Evolutionary conservation across 768 basidiomycete species (phyloP).

Genomic region (Lepiota venenata): DNA sequence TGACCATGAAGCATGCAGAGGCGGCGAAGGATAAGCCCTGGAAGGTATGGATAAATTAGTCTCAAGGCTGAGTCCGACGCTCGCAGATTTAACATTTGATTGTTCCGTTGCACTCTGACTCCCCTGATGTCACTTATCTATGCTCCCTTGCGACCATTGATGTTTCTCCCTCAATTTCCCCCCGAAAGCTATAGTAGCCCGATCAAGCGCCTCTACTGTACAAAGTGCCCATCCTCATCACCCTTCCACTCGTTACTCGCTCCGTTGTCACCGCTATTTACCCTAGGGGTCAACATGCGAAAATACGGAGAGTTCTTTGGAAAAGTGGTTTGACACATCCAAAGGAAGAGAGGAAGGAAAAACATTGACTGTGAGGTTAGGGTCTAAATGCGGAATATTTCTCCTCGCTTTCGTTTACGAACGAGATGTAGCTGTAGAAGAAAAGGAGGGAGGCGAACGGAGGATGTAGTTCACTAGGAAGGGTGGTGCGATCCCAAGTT

Average conservation of each 20-base stretch:
- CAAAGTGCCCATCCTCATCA: constrained; percentile 18
- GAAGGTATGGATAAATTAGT: no score
- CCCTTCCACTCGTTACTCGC: constrained; percentile 1
- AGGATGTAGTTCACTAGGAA: constrained; percentile 58
- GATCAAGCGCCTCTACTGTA: constrained; percentile 48
- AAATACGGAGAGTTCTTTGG: constrained; percentile 69
- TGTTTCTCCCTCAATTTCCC: constrained; percentile 56
- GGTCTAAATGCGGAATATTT: not conserved
- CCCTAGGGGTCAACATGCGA: constrained; percentile 41
- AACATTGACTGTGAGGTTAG: constrained; percentile 65
- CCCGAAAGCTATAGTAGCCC: constrained; percentile 65
- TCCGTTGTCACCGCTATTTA: constrained; percentile 2
- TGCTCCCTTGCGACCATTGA: constrained; percentile 52
- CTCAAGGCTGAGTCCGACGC: not conserved
- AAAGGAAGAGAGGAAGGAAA: constrained; percentile 80
- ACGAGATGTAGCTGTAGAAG: not conserved
- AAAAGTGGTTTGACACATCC: constrained; percentile 81
- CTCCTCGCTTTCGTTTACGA: not conserved
- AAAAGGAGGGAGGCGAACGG: not conserved
- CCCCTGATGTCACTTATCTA: constrained; percentile 39
- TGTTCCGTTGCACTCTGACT: constrained; percentile 11
- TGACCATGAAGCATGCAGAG: no score
- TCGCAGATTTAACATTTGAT: not conserved
- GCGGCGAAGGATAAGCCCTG: no score
- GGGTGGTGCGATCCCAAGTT: constrained; percentile 76